Evolutionary conservation across 495 filamentous ascomycete genomes (phyloP).

Genomic region (Xylaria venustula): DNA sequence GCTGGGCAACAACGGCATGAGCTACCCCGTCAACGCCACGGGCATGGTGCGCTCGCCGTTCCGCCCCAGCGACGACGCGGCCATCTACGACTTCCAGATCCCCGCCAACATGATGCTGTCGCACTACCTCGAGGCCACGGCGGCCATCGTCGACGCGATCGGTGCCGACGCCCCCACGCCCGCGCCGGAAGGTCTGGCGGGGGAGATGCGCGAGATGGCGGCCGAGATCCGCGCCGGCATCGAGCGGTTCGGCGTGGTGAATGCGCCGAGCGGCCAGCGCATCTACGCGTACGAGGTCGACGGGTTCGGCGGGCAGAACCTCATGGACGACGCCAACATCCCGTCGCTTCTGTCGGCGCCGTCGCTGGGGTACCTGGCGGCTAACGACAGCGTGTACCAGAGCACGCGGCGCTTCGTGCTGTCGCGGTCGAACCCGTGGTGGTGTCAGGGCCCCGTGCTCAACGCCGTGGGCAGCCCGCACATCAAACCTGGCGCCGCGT

Average conservation of each 20-base stretch:
- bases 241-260: slow-evolving; percentile 44
- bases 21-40: slow-evolving; percentile 58
- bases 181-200: slow-evolving; percentile 44
- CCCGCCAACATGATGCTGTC: slow-evolving; percentile 68
- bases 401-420: slow-evolving; percentile 52
- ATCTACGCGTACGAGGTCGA: slow-evolving; percentile 64
- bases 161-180: too few relatives aligned
- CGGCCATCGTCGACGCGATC: slow-evolving; percentile 53
- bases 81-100: slow-evolving; percentile 58
- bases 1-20: slow-evolving; percentile 59
- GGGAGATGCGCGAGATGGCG: slow-evolving; percentile 52
- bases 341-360: slow-evolving; percentile 56
- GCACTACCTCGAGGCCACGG: slow-evolving; percentile 52
- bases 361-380: slow-evolving; percentile 48
- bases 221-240: slow-evolving; percentile 52
- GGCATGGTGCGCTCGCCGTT: slow-evolving; percentile 63
- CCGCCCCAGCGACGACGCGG: slow-evolving; percentile 61
- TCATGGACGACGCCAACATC: slow-evolving; percentile 67
- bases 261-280: slow-evolving; percentile 31
- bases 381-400: slow-evolving; percentile 46
- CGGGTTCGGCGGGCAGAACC: slow-evolving; percentile 50
- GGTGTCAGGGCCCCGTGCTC: slow-evolving; percentile 52
- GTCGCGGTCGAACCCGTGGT: slow-evolving; percentile 55
- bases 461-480: slow-evolving; percentile 58
- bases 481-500: slow-evolving; percentile 53